Percentiles rank a stretch among this genome's conserved stretches.
These are phyloP conservation scores for Diaporthe capsici DNA, from an alignment of 2,329 filamentous ascomycete species.

Conservation along the genomic window DNA sequence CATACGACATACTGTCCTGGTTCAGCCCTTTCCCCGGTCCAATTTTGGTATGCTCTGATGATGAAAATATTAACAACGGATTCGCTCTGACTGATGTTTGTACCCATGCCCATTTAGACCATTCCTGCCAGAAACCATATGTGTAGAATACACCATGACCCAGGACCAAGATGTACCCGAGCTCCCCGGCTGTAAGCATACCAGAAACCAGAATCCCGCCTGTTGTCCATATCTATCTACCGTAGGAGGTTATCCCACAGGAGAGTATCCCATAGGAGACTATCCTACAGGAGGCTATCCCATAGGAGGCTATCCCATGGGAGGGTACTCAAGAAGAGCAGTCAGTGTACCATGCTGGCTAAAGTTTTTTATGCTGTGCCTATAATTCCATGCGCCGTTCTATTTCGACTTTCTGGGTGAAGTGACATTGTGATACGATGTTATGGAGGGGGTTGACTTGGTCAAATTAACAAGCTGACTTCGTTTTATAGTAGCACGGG, in stretches of 20 bases:
- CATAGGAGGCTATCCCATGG: too few species aligned
- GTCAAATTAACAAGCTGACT: too few species aligned
- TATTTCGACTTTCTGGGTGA: too few species aligned
- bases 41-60: slow-evolving; percentile 1
- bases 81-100: slow-evolving; percentile 19
- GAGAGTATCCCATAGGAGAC: too few species aligned
- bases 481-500: too few species aligned
- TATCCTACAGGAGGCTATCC: too few species aligned
- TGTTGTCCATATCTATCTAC: slow-evolving; percentile 5
- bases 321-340: too few species aligned
- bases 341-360: not conserved
- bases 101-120: slow-evolving; percentile 13
- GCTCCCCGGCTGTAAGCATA: not conserved
- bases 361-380: too few species aligned
- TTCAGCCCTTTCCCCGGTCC: not conserved
- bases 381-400: too few species aligned
- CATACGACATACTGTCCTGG: not conserved
- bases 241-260: not conserved
- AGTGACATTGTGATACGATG: too few species aligned
- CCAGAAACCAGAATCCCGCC: slow-evolving; percentile 11
- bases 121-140: not conserved
- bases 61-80: not conserved
- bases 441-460: too few species aligned
- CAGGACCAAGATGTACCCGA: not conserved
- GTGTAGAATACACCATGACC: not conserved